Evolutionary conservation across 169 alveolate species (phyloP).

Genomic region (Plasmodium coatneyi): DNA sequence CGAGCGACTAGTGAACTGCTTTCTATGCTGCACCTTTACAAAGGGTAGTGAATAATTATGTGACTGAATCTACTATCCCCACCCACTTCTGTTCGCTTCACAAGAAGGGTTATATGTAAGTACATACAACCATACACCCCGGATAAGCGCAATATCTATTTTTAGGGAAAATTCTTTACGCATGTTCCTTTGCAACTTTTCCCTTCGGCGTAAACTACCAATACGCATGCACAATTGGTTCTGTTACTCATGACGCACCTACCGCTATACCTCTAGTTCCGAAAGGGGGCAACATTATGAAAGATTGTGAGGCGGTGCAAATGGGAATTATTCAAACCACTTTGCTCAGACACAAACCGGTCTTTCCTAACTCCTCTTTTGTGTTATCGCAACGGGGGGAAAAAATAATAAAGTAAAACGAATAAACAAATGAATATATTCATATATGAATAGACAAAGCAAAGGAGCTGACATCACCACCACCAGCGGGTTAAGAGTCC

Average conservation of each 20-base stretch:
- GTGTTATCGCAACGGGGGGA: neutral
- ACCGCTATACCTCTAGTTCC: neutral
- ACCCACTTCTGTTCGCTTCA: neutral
- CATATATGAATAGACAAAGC: neutral
- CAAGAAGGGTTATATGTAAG: neutral
- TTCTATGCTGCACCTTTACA: neutral
- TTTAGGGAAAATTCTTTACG: neutral
- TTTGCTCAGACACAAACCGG: neutral
- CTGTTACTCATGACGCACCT: neutral
- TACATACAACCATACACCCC: neutral
- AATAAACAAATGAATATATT: neutral
- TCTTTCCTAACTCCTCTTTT: neutral
- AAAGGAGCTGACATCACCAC: neutral
- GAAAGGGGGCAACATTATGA: neutral
- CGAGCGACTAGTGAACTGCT: neutral
- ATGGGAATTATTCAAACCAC: neutral
- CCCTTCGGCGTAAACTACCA: neutral
- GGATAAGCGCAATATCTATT: neutral
- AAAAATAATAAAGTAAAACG: too few species aligned
- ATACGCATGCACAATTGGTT: neutral
- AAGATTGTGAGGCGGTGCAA: neutral
- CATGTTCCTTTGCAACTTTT: neutral
- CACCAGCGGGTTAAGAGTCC: neutral
- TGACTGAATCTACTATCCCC: neutral
- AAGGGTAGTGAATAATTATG: neutral